Evolutionary conservation across 2,329 filamentous ascomycete genomes (phyloP).

Genomic region (Trichoderma sp.): DNA sequence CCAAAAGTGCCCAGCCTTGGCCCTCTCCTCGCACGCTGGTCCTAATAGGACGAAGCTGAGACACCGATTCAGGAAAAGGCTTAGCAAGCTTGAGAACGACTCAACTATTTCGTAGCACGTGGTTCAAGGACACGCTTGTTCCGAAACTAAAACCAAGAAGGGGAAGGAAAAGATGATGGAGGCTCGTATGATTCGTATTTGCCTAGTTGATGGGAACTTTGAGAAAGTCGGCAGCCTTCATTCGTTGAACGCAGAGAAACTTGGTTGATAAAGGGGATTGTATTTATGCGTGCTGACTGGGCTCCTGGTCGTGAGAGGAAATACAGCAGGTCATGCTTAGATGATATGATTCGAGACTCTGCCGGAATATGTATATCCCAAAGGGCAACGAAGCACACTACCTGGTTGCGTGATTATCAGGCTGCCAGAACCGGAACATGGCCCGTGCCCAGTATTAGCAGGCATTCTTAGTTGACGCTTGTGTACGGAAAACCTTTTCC

Average conservation of each 20-base stretch:
- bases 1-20: background rate
- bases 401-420: background rate
- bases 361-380: background rate
- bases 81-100: background rate
- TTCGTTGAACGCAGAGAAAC: background rate
- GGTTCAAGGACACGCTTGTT: background rate
- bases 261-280: background rate
- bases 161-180: background rate
- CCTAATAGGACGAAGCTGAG: background rate
- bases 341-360: background rate
- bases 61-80: background rate
- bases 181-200: background rate
- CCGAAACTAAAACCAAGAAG: background rate
- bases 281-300: background rate
- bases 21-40: no score
- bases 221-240: background rate
- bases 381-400: background rate
- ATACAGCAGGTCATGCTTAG: background rate
- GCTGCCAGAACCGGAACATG: background rate
- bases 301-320: background rate
- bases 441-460: no score
- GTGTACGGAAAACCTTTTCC: background rate
- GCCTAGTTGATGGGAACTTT: background rate
- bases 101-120: background rate
- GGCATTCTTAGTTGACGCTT: background rate